Evolutionary conservation across 2,329 filamentous ascomycete species (phyloP).

Genomic region (Colletotrichum euphorbiae): DNA sequence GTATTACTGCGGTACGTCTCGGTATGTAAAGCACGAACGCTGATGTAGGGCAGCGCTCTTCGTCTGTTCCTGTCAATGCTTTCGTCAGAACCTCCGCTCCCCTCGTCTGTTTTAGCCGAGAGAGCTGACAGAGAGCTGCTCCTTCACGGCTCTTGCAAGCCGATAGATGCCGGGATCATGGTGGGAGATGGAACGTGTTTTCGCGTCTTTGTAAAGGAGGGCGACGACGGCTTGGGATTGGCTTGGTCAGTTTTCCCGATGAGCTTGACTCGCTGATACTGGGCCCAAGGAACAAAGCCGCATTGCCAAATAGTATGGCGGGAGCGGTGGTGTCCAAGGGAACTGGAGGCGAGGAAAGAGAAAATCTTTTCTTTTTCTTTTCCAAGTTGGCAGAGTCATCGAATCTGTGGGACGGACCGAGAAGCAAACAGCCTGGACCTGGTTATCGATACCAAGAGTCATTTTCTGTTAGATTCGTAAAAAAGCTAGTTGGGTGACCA

Average conservation of each 20-base stretch:
- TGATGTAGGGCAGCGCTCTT: slow-evolving; percentile 11
- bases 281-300: slow-evolving; percentile 4
- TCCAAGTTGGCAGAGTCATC: slow-evolving; percentile 1
- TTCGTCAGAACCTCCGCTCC: slow-evolving; percentile 17
- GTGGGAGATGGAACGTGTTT: slow-evolving; percentile 7
- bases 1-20: slow-evolving; percentile 21
- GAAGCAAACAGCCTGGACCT: slow-evolving; percentile 8
- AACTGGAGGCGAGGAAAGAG: slow-evolving; percentile 9
- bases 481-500: slow-evolving; percentile 11
- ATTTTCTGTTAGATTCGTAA: slow-evolving; percentile 19
- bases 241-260: slow-evolving; percentile 4
- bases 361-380: slow-evolving; percentile 8
- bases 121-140: slow-evolving; percentile 26
- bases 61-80: slow-evolving; percentile 22
- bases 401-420: slow-evolving; percentile 5
- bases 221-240: slow-evolving; percentile 26
- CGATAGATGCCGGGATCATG: slow-evolving; percentile 17
- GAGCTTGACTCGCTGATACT: slow-evolving; percentile 33
- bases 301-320: slow-evolving; percentile 22
- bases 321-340: background rate
- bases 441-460: background rate
- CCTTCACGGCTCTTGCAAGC: slow-evolving; percentile 22
- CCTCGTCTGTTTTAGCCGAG: slow-evolving; percentile 17
- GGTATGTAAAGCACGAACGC: slow-evolving; percentile 20
- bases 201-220: slow-evolving; percentile 23